These are phyloP conservation scores for Agrocybe pediades DNA, from an alignment of 768 basidiomycete species.

Conservation along the genomic window DNA sequence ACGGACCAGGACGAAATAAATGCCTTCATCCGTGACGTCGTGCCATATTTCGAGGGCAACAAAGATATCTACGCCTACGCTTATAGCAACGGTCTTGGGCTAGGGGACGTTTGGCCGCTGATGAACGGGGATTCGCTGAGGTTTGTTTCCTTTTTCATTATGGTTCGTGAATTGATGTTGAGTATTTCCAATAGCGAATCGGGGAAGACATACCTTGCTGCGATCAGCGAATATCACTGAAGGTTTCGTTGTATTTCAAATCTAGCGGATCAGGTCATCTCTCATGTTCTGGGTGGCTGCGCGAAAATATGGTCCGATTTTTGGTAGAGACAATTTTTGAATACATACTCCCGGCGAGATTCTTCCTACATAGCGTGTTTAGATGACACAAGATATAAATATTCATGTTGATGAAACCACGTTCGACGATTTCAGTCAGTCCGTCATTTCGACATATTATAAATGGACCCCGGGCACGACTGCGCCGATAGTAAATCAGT, in stretches of 20 bases:
- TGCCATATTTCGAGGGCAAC: slow-evolving; percentile 39
- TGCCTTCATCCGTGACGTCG: slow-evolving; percentile 39
- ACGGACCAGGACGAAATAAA: slow-evolving; percentile 45
- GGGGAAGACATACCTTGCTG: slow-evolving; percentile 41
- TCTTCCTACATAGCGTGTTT: background rate
- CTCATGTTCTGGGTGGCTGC: no score
- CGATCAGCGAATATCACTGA: slow-evolving; percentile 40
- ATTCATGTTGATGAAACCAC: no score
- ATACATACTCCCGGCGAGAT: slow-evolving; percentile 1
- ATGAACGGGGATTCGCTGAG: slow-evolving; percentile 37
- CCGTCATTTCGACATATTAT: background rate
- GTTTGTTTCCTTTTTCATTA: slow-evolving; percentile 15
- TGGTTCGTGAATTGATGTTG: background rate
- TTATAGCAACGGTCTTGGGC: slow-evolving; percentile 48
- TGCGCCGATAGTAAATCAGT: slow-evolving; percentile 46
- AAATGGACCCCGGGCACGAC: background rate
- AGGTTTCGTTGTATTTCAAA: no score
- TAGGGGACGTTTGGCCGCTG: slow-evolving; percentile 49
- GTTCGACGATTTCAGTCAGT: no score
- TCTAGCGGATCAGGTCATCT: no score
- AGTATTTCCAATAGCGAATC: slow-evolving; percentile 31
- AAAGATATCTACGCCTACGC: slow-evolving; percentile 42
- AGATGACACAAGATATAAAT: background rate
- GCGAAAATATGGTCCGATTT: background rate
- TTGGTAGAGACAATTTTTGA: background rate